phyloP scores from a whole-genome alignment of 768 basidiomycete genomes.

The Rhodocollybia butyracea region DNA sequence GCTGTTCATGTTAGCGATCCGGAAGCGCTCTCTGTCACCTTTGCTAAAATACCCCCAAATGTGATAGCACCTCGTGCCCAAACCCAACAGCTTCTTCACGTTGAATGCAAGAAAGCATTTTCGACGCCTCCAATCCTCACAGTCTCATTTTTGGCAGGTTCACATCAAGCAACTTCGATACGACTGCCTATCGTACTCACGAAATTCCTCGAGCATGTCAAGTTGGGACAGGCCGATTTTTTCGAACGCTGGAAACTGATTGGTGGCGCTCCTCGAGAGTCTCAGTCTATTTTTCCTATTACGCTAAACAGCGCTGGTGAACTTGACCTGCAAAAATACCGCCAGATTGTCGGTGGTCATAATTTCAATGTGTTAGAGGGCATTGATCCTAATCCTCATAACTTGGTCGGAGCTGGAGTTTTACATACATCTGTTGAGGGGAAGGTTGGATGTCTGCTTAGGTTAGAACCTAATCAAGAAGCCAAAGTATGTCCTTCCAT shows the following conservation, averaged over 20 bases:
- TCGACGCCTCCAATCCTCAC: conserved; percentile 71
- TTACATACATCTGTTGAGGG: conserved; percentile 88
- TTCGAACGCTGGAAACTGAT: conserved; percentile 99
- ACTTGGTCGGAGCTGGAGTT: conserved; percentile 94
- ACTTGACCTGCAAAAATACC: conserved; percentile 70
- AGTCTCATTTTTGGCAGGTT: conserved; percentile 89
- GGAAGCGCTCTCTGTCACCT: conserved; percentile 74
- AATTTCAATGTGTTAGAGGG: conserved; percentile 74
- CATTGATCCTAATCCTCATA: conserved; percentile 92
- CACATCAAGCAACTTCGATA: conserved; percentile 82
- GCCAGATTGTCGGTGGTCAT: conserved; percentile 75
- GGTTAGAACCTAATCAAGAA: conserved; percentile 92
- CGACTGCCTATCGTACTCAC: conserved; percentile 84
- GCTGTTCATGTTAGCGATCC: conserved; percentile 70
- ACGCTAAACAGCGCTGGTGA: conserved; percentile 61
- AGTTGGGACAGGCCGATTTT: conserved; percentile 79
- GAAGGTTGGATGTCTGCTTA: conserved; percentile 92
- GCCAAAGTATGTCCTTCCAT: conserved; percentile 66
- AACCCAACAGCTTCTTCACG: conserved; percentile 87
- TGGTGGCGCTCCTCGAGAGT: conserved; percentile 91
- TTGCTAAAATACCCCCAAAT: conserved; percentile 88
- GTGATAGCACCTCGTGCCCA: conserved; percentile 81
- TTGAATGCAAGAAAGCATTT: conserved; percentile 93
- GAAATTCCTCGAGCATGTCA: conserved; percentile 94
- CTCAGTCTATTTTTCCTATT: conserved; percentile 85